Conservation (phyloP, 768 basidiomycete species). For the Lactifluus echinatus region DNA sequence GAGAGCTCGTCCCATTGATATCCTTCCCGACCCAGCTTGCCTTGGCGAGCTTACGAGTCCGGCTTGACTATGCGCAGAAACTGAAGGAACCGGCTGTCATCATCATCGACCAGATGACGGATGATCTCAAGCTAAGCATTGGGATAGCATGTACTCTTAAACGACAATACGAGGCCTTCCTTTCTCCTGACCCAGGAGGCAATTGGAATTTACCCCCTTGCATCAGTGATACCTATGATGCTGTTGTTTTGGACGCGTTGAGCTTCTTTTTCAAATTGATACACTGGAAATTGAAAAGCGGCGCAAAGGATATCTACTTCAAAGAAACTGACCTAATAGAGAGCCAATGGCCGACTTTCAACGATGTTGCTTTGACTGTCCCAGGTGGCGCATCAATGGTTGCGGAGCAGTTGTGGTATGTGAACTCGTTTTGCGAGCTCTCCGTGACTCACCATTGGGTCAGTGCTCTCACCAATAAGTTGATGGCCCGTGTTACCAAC, state of each 20-base stretch:
- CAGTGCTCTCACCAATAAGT: constrained; percentile 85
- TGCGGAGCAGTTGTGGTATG: constrained; percentile 92
- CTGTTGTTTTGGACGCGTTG: constrained; percentile 79
- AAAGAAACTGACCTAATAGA: constrained; percentile 98
- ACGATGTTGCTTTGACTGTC: constrained; percentile 83
- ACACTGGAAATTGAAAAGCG: constrained; percentile 93
- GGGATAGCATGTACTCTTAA: constrained; percentile 93
- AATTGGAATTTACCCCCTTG: constrained; percentile 87
- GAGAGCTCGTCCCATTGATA: constrained; percentile 82
- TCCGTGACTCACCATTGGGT: neutral
- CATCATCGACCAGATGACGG: constrained; percentile 90
- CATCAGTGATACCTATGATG: constrained; percentile 84
- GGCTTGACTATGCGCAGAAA: constrained; percentile 82
- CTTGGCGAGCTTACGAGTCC: constrained; percentile 82
- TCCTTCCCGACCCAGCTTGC: constrained; percentile 95
- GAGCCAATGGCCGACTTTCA: constrained; percentile 91
- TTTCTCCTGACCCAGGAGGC: constrained; percentile 76
- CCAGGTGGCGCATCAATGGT: constrained; percentile 83
- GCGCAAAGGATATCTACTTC: constrained; percentile 86
- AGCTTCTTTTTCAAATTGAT: constrained; percentile 88
- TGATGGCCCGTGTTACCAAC: constrained; percentile 87
- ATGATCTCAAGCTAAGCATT: constrained; percentile 85
- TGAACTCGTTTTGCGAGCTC: neutral
- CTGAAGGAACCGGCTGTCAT: constrained; percentile 82
- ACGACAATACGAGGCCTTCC: constrained; percentile 86